Base-by-base conservation (phyloP, 495 filamentous ascomycete species). In the Beverwykella pulmonaria region DNA sequence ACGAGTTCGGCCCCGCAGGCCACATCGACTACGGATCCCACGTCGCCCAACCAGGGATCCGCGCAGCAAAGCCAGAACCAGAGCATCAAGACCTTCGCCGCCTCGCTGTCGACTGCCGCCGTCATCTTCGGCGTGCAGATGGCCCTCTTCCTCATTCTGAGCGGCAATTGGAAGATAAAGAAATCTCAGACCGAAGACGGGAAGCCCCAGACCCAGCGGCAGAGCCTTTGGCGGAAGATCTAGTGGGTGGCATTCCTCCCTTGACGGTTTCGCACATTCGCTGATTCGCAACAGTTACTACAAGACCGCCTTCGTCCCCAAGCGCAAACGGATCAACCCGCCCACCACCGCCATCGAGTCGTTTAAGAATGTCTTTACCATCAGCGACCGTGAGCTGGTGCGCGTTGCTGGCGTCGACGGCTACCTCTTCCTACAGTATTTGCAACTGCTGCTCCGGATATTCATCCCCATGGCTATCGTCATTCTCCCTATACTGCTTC, bases 351-450 rank as follows among this genome's bases (percentile, higher is more conserved):
- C 65, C 55, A 56, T 65, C 54, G 59, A 71, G 23, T 71, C 69
- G 3, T 65, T 71, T 59, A 71, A 68, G 54, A 68, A 60, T 54
- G 69, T 71, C 55, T 71, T 71, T 30, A 71, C 69, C 47, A 61
- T 71, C 27, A 68, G 47, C 54, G 60, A 67, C 41, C 53, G 60
- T 6, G 60, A 68, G 44, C 64, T 71, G 19, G 65, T 71, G 20
- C 69, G 69, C 49, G 46, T 68, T 22, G 69, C 69, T 75, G 94
- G 94, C 6, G 84, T 98, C 41, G 94, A 98, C 77, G 93, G 95
- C 71, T 98, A 97, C 80, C 96, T 98, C 77, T 98, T 98, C 79
- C 82, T 98, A 0, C 91, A 95, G 58, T 98, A 96, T 75, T 82
- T 98, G 17, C 91, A 93, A 59, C 94, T 96, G 75, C 85, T 98